These are phyloP conservation scores for Diplodia intermedia DNA, from an alignment of 2,329 filamentous ascomycete species.

Conservation along the genomic window DNA sequence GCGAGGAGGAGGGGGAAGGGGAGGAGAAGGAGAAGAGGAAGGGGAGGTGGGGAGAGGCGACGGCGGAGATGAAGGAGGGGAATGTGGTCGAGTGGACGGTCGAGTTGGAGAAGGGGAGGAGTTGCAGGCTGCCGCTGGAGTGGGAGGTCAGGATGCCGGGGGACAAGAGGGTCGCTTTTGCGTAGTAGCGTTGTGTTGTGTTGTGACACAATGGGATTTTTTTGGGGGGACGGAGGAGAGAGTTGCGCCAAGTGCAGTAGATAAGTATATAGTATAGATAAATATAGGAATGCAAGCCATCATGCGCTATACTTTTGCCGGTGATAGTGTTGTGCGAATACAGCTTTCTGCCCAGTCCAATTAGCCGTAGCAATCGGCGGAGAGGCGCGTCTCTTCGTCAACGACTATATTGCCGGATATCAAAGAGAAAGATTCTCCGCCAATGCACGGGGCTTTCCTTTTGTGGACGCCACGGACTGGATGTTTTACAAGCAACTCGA, in stretches of 20 bases:
- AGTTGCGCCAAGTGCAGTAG: too few species aligned
- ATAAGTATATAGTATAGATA: neutral
- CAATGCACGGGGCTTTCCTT: neutral
- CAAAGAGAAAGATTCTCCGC: neutral
- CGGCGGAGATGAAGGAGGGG: conserved; percentile 34
- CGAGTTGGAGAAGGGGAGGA: conserved; percentile 55
- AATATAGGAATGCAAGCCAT: neutral
- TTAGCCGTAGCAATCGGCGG: too few species aligned
- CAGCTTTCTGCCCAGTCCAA: too few species aligned
- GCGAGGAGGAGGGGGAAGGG: conserved; percentile 35
- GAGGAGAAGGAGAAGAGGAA: conserved; percentile 34
- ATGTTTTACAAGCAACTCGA: too few species aligned
- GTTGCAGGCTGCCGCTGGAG: conserved; percentile 64
- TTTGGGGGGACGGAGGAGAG: neutral
- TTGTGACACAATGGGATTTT: too few species aligned
- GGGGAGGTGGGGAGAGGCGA: conserved; percentile 35
- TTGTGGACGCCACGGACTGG: too few species aligned
- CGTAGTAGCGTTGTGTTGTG: neutral
- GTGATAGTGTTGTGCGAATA: too few species aligned
- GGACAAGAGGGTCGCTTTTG: conserved; percentile 52
- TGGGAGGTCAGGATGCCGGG: conserved; percentile 66
- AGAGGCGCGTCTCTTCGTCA: too few species aligned
- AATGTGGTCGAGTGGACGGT: conserved; percentile 38
- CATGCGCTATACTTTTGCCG: neutral
- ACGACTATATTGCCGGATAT: neutral